phyloP scores from a whole-genome alignment of 495 filamentous ascomycete species.

The Ramalina intermedia region DNA sequence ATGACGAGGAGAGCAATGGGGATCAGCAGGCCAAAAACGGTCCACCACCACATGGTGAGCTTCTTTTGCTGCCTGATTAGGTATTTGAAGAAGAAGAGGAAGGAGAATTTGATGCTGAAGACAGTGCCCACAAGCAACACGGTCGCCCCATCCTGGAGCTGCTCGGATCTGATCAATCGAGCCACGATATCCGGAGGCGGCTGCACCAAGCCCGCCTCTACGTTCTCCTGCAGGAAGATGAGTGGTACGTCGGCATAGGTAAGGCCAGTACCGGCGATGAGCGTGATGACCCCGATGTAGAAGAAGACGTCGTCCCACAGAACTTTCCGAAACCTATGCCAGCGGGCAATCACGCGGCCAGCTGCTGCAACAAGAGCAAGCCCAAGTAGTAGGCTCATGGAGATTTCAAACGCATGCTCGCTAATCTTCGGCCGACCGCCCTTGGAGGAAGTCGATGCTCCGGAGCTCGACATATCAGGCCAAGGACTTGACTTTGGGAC shows the following conservation, averaged over 20 bases:
- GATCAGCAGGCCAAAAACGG: constrained; percentile 2
- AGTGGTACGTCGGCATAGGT: constrained; percentile 11
- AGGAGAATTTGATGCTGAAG: constrained; percentile 8
- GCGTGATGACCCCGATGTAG: neutral
- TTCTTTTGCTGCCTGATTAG: constrained; percentile 4
- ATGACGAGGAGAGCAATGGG: constrained; percentile 5
- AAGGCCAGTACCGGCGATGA: constrained; percentile 3
- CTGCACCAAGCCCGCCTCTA: constrained; percentile 4
- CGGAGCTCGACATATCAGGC: too few relatives aligned
- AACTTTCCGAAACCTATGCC: neutral
- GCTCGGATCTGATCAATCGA: constrained; percentile 5
- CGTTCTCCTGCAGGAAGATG: constrained; percentile 8
- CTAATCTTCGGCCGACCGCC: neutral
- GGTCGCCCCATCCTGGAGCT: constrained; percentile 2
- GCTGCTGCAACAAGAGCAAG: constrained; percentile 5
- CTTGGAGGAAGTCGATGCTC: neutral
- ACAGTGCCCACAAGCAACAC: constrained; percentile 1
- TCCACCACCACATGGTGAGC: constrained; percentile 11
- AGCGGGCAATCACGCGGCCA: constrained; percentile 5
- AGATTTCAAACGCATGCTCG: constrained; percentile 2
- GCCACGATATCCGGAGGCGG: constrained; percentile 2
- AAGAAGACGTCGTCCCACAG: constrained; percentile 10
- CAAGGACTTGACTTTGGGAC: too few relatives aligned
- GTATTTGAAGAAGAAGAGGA: constrained; percentile 8
- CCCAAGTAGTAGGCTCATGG: constrained; percentile 4